These are phyloP conservation scores for Ampelomyces quisqualis DNA, from an alignment of 2,329 filamentous ascomycete genomes.

Conservation along the genomic window DNA sequence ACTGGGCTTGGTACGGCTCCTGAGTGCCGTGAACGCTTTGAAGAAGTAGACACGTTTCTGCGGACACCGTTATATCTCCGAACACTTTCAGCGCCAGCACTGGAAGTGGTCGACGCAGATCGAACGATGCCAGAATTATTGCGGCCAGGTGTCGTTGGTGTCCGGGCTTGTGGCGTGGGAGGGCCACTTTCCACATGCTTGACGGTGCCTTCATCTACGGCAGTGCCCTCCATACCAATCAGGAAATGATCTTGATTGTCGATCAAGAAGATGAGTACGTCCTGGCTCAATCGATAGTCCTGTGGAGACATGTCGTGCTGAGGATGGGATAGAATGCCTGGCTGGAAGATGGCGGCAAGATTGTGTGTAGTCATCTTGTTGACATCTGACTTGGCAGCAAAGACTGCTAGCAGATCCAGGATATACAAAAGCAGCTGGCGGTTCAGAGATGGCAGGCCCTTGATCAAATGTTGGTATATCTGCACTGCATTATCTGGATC, in stretches of 20 bases:
- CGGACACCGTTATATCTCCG: slow-evolving; percentile 77
- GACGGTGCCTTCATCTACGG: slow-evolving; percentile 79
- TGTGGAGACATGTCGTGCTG: slow-evolving; percentile 91
- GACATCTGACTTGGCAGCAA: slow-evolving; percentile 92
- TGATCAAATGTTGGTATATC: slow-evolving; percentile 87
- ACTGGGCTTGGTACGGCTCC: slow-evolving; percentile 67
- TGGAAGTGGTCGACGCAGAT: slow-evolving; percentile 67
- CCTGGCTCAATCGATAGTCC: slow-evolving; percentile 93
- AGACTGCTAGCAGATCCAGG: slow-evolving; percentile 90
- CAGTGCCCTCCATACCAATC: slow-evolving; percentile 98
- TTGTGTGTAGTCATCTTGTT: slow-evolving; percentile 98
- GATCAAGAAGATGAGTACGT: slow-evolving; percentile 95
- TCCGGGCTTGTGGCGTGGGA: slow-evolving; percentile 53
- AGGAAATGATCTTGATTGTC: slow-evolving; percentile 98
- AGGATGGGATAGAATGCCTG: slow-evolving; percentile 91
- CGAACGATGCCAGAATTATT: slow-evolving; percentile 64
- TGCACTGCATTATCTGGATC: slow-evolving; percentile 73
- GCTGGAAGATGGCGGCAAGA: slow-evolving; percentile 94
- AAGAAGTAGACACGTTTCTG: slow-evolving; percentile 89
- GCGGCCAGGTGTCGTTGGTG: slow-evolving; percentile 49
- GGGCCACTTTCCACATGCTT: slow-evolving; percentile 70
- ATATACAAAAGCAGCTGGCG: slow-evolving; percentile 94
- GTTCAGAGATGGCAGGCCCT: slow-evolving; percentile 87
- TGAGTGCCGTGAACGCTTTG: slow-evolving; percentile 77
- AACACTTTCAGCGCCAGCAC: slow-evolving; percentile 83